Evolutionary conservation across 805 yeast genomes (phyloP), one percentile per base, ranked within the genome.

Genomic region (Candida odintsovae): DNA sequence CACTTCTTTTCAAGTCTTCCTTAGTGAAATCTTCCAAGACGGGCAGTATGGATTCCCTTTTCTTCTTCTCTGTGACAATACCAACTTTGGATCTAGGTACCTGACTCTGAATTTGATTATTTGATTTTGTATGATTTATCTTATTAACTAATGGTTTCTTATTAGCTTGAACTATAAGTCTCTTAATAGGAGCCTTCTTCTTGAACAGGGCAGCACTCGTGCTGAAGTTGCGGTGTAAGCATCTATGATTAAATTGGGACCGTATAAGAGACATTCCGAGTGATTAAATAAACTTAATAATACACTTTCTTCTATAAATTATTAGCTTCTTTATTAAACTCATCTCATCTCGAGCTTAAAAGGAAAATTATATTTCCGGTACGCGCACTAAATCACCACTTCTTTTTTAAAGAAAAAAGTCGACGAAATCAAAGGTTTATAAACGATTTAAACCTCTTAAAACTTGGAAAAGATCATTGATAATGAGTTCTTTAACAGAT

Each of bases 1-100:
- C 61, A n/a, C 70, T 52, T 8, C 67, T 64, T 43, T 66, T 63
- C 10, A 68, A 51, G 11, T 63, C 62, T 3, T 54, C 48, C 42
- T 62, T 68, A 8, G 58, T 67, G 6, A 58, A 58, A n/a, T 40
- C 42, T 36, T 54, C 52, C 10, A 58, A 41, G 1, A 55, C 53
- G 13, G 62, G 62, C 1, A 58, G 49, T 2, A n/a, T 37, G 28
- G 43, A 29, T 38, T 44, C 51, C 41, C 41, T n/a, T 40, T 41
- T 47, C 31, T 50, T 22, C 39, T 45, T 42, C 28, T 49, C 49
- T 12, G 36, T 33, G 13, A 33, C 10, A 7, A 18, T 7, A 16
- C 11, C 36, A 16, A 33, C 36, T 33, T 33, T 33, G 8, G 36
- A 33, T 3, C 16, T n/a, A 6, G 20, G 11, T 16, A 4, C 11